Evolutionary conservation across 73 alveolate genomes (phyloP).

Genomic region (Diophrys appendiculata): DNA sequence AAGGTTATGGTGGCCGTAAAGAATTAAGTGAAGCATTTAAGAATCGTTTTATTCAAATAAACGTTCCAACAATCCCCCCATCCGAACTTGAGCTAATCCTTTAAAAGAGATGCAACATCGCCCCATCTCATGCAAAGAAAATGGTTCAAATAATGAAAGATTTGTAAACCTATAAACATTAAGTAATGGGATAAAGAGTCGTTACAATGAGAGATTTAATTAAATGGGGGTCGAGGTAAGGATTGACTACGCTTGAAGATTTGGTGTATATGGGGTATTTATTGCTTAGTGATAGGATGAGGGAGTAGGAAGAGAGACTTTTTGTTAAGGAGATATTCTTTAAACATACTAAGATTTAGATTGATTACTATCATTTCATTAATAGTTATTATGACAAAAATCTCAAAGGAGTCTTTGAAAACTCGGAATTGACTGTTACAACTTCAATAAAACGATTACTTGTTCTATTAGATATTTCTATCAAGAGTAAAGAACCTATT

Average conservation of each 20-base stretch:
- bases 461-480: conserved; percentile 93
- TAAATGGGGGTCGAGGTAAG: conserved; percentile 96
- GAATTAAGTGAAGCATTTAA: conserved; percentile 97
- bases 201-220: conserved; percentile 98
- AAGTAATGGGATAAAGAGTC: conserved; percentile 83
- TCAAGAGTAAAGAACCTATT: conserved; percentile 96
- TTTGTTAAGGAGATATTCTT: conserved; percentile 84
- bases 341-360: conserved; percentile 74
- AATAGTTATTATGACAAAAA: conserved; percentile 68
- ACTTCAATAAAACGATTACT: conserved; percentile 89
- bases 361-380: conserved; percentile 70
- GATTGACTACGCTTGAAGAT: conserved; percentile 30
- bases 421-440: conserved; percentile 74
- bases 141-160: conserved; percentile 89
- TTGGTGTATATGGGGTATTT: conserved; percentile 93
- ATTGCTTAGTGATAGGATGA: conserved; percentile 95
- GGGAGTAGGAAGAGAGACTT: conserved; percentile 90
- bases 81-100: conserved; percentile 93
- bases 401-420: conserved; percentile 13
- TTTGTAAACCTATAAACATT: conserved; percentile 83
- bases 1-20: conserved; percentile 98
- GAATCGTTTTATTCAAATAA: conserved; percentile 90
- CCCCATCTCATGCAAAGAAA: conserved; percentile 82
- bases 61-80: conserved; percentile 89
- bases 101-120: conserved; percentile 85